A percentile compares a stretch with the other conserved stretches of the same genome.
Evolutionary conservation across 2,329 filamentous ascomycete species (phyloP).

Genomic region (Fusarium longipes): DNA sequence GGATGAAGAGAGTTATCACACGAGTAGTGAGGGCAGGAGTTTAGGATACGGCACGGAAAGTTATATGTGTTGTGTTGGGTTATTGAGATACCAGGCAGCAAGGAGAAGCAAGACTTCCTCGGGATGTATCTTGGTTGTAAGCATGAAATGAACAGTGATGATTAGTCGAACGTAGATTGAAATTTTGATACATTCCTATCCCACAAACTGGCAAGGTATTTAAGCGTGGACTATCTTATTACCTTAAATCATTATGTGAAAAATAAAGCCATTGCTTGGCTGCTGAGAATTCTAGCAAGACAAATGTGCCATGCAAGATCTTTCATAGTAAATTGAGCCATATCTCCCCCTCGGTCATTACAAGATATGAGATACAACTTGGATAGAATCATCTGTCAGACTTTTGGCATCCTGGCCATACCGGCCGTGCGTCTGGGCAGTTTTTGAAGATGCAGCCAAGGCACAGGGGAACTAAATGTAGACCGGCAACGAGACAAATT

Average conservation of each 20-base stretch:
- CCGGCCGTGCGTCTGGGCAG: conserved; percentile 8
- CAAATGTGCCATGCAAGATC: not conserved
- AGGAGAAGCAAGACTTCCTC: conserved; percentile 16
- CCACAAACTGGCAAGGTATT: not conserved
- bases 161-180: not conserved
- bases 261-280: not conserved
- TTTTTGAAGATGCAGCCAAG: not conserved
- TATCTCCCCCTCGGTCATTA: not conserved
- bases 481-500: conserved; percentile 20
- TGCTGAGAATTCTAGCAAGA: not conserved
- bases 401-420: not conserved
- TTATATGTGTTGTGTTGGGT: conserved; percentile 37
- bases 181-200: not conserved
- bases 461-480: not conserved
- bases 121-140: conserved; percentile 1
- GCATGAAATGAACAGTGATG: not conserved
- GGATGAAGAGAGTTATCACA: conserved; percentile 20
- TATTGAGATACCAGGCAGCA: conserved; percentile 41
- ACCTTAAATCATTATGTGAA: not conserved
- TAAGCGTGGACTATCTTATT: not conserved
- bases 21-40: conserved; percentile 15
- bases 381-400: not conserved
- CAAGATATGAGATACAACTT: not conserved
- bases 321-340: not conserved
- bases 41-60: conserved; percentile 29